phyloP scores from a whole-genome alignment of 2,329 filamentous ascomycete genomes.

The Fusarium sp. region DNA sequence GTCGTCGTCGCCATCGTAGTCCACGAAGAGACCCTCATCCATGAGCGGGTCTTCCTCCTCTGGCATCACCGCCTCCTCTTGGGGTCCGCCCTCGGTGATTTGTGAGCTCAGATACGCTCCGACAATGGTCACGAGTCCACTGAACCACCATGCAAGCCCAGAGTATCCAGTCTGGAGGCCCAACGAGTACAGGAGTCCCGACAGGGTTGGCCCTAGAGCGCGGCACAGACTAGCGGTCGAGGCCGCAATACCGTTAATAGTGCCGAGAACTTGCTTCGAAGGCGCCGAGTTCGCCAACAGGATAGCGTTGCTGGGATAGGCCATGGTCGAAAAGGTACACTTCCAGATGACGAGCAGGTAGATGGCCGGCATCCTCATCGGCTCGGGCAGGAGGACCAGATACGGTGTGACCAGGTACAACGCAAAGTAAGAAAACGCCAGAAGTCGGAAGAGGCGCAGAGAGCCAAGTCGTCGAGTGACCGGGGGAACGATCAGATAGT shows the following conservation, averaged over 20 bases:
- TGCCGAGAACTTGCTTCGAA: conserved; percentile 85
- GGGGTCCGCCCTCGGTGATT: conserved; percentile 74
- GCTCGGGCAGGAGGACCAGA: conserved; percentile 82
- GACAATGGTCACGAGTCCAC: conserved; percentile 78
- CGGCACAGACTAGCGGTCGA: conserved; percentile 91
- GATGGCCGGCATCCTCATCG: conserved; percentile 78
- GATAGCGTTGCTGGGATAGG: conserved; percentile 91
- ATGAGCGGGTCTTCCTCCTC: conserved; percentile 56
- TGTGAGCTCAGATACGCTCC: conserved; percentile 82
- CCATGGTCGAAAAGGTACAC: conserved; percentile 90
- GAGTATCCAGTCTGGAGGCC: conserved; percentile 86
- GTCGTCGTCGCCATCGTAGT: conserved; percentile 50
- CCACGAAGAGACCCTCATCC: conserved; percentile 47
- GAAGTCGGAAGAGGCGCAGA: conserved; percentile 83
- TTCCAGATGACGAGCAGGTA: conserved; percentile 88
- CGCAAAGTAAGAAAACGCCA: conserved; percentile 85
- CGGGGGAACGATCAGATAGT: conserved; percentile 85
- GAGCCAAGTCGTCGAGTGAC: conserved; percentile 81
- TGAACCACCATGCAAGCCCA: conserved; percentile 94
- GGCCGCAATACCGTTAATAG: conserved; percentile 91
- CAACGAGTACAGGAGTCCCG: conserved; percentile 84
- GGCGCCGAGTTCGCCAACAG: conserved; percentile 90
- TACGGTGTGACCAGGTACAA: conserved; percentile 92
- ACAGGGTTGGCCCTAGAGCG: conserved; percentile 89
- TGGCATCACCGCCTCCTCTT: conserved; percentile 54